Conservation (phyloP, 129 eudicot genomes). For the Heracleum sosnowskyi region DNA sequence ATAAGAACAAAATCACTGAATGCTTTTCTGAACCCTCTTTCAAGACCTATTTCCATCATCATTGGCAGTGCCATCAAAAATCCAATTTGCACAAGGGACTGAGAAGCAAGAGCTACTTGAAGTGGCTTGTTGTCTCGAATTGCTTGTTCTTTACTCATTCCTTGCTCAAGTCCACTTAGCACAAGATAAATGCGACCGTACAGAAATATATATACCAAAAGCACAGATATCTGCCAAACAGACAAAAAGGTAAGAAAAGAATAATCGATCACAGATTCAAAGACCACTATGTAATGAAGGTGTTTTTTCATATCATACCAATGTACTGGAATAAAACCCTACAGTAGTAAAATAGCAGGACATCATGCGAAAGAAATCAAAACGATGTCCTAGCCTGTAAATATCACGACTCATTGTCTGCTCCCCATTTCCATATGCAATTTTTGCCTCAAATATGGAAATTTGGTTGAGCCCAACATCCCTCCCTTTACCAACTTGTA, state of each 20-base stretch:
- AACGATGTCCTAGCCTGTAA: slow-evolving; percentile 96
- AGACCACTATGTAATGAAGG: not conserved
- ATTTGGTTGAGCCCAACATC: slow-evolving; percentile 98
- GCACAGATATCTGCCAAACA: slow-evolving; percentile 73
- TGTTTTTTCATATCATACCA: slow-evolving; percentile 36
- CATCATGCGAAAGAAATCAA: slow-evolving; percentile 91
- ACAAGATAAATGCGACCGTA: slow-evolving; percentile 99
- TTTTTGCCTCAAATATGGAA: slow-evolving; percentile 88
- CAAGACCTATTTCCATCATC: slow-evolving; percentile 98
- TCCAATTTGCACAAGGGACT: slow-evolving; percentile 86
- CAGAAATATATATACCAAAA: slow-evolving; percentile 69
- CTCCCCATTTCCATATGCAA: slow-evolving; percentile 95
- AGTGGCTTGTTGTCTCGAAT: slow-evolving; percentile 67
- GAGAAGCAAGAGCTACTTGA: slow-evolving; percentile 95
- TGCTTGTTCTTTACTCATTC: slow-evolving; percentile 42
- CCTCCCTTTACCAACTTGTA: slow-evolving; percentile 98
- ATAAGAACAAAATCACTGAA: slow-evolving; percentile 79
- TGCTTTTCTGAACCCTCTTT: slow-evolving; percentile 75
- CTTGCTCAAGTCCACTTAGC: slow-evolving; percentile 83
- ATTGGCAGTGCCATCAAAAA: slow-evolving; percentile 91
- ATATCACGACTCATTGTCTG: slow-evolving; percentile 92
- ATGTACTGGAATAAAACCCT: slow-evolving; percentile 80
- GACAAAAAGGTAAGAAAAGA: slow-evolving; percentile 9
- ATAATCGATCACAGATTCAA: not conserved
- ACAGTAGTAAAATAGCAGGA: slow-evolving; percentile 84